Conservation (phyloP, 1,139 yeast species). For the Taphrina pruni region DNA sequence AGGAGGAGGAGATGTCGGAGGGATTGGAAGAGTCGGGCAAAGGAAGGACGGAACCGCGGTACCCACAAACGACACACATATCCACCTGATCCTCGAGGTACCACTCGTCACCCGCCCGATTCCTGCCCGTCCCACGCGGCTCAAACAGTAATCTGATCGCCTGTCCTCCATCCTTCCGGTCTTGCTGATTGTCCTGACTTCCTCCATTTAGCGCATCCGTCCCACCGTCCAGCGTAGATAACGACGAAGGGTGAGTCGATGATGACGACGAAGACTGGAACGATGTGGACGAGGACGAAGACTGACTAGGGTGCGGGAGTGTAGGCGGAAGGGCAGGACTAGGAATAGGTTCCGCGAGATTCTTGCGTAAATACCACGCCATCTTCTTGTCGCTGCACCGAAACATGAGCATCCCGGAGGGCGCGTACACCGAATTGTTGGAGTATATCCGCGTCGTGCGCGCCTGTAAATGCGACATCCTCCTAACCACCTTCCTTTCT, state of each 20-base stretch:
- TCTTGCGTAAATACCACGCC: slow-evolving; percentile 18
- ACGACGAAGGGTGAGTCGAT: not conserved
- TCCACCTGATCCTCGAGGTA: slow-evolving; percentile 29
- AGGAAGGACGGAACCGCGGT: not conserved
- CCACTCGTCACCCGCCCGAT: slow-evolving; percentile 33
- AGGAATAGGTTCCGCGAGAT: slow-evolving; percentile 10
- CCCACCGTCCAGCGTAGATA: not conserved
- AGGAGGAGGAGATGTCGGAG: not conserved
- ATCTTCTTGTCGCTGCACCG: slow-evolving; percentile 30
- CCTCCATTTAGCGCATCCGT: not conserved
- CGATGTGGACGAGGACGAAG: not conserved
- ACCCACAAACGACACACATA: slow-evolving; percentile 35
- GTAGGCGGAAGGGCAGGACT: no score
- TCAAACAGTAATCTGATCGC: slow-evolving; percentile 19
- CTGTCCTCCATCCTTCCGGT: not conserved
- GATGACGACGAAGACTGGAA: no score
- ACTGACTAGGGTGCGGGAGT: no score
- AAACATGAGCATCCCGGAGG: slow-evolving; percentile 23
- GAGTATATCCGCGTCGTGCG: slow-evolving; percentile 23
- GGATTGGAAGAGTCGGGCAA: no score
- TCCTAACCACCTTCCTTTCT: no score
- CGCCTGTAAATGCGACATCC: slow-evolving; percentile 14
- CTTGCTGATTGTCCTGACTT: not conserved
- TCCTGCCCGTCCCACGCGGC: slow-evolving; percentile 34
- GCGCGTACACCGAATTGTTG: slow-evolving; percentile 21